A percentile compares a stretch with the other conserved stretches of the same genome.
Conservation (phyloP, 2,329 filamentous ascomycete genomes). For the Tolypocladium ovalisporum region DNA sequence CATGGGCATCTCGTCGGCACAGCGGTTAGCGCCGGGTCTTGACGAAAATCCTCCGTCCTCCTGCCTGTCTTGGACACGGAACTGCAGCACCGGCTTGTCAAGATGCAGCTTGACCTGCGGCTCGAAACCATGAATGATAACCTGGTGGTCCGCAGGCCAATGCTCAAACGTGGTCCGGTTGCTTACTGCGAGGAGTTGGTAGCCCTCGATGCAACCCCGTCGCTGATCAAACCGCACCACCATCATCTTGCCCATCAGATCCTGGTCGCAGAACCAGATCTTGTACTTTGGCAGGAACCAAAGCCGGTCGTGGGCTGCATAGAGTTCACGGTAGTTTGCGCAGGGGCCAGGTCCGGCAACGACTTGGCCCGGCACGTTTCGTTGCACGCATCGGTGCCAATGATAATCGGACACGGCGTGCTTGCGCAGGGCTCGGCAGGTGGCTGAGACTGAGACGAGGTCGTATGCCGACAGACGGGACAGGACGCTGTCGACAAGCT, state of each 20-base stretch:
- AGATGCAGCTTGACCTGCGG: slow-evolving; percentile 62
- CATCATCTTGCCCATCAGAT: slow-evolving; percentile 64
- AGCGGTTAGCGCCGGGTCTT: slow-evolving; percentile 23
- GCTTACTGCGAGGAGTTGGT: slow-evolving; percentile 60
- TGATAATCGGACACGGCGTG: slow-evolving; percentile 55
- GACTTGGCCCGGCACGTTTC: slow-evolving; percentile 47
- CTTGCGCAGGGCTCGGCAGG: slow-evolving; percentile 48
- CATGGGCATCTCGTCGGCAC: slow-evolving; percentile 43
- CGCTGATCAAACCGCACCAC: slow-evolving; percentile 65
- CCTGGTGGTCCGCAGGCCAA: slow-evolving; percentile 55
- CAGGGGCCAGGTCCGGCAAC: slow-evolving; percentile 48
- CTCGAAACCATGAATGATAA: slow-evolving; percentile 62
- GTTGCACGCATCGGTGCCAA: slow-evolving; percentile 62
- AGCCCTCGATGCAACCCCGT: slow-evolving; percentile 68
- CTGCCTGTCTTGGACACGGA: slow-evolving; percentile 24
- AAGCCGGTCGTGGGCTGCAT: slow-evolving; percentile 60
- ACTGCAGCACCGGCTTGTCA: slow-evolving; percentile 58
- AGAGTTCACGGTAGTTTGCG: slow-evolving; percentile 59
- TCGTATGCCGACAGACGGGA: slow-evolving; percentile 53
- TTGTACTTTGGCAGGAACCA: slow-evolving; percentile 78
- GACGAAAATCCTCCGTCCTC: slow-evolving; percentile 9
- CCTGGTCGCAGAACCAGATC: slow-evolving; percentile 74
- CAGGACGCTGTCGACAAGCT: slow-evolving; percentile 66
- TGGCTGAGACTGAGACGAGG: slow-evolving; percentile 46
- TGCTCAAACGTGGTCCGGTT: slow-evolving; percentile 40